These are phyloP conservation scores for Saccharomyces kudriavzevii DNA, from an alignment of 805 yeast genomes.

Conservation along the genomic window DNA sequence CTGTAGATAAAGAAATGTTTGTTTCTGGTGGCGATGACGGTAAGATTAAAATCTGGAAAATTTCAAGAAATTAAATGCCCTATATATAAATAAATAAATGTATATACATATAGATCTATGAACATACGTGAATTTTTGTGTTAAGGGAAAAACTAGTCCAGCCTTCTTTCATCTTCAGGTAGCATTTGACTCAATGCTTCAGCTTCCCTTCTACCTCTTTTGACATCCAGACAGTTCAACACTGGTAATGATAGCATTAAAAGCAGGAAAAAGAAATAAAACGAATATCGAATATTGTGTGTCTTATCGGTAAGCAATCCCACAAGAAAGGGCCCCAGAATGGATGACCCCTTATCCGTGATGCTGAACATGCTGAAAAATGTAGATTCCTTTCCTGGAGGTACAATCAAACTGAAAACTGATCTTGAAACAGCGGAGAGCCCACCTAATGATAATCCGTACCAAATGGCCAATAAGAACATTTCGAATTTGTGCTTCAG, in stretches of 20 bases:
- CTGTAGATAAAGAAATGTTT: constrained; percentile 42
- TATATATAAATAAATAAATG: neutral
- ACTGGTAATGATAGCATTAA: constrained; percentile 50
- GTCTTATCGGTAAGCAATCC: constrained; percentile 65
- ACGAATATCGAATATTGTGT: constrained; percentile 66
- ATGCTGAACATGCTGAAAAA: constrained; percentile 70
- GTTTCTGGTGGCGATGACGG: constrained; percentile 84
- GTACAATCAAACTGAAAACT: constrained; percentile 58
- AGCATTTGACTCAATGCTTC: constrained; percentile 27
- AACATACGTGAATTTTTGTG: neutral
- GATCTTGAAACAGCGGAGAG: constrained; percentile 63
- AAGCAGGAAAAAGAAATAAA: constrained; percentile 51
- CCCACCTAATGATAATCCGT: constrained; percentile 70
- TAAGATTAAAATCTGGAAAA: constrained; percentile 61
- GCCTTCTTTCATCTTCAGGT: neutral
- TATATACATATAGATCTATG: neutral
- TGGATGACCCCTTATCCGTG: constrained; percentile 74
- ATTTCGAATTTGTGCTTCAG: constrained; percentile 58
- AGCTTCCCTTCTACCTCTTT: constrained; percentile 55
- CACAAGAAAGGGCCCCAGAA: constrained; percentile 65
- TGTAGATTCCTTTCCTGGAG: constrained; percentile 65
- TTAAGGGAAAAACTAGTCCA: neutral
- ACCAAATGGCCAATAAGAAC: constrained; percentile 63
- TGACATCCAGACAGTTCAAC: constrained; percentile 46
- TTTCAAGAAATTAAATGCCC: constrained; percentile 17